Base-by-base conservation (phyloP, 2,329 filamentous ascomycete genomes). In the Fusarium scirpi region DNA sequence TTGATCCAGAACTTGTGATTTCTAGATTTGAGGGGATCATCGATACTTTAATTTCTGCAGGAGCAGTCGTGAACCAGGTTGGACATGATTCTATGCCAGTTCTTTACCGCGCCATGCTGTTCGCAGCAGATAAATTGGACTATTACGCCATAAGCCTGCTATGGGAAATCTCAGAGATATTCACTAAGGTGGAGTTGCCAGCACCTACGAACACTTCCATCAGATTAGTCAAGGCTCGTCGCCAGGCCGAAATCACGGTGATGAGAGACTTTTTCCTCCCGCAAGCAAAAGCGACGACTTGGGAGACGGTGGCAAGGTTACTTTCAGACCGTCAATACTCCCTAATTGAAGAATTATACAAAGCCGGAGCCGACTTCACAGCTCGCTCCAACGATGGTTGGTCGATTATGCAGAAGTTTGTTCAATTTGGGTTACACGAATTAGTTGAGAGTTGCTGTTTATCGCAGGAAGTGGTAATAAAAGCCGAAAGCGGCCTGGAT, bases 381-480 rank as follows among this genome's bases (percentile, higher is more conserved):
- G 20, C 44, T 34, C 7, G 9, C 6, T 25, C 55, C 53, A 20
- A 1, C 7, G 5, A 27, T 3, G 40, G 43, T 4, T 2, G 30
- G 10, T 45, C 65, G 6, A 30, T 67, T 6, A 47, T 73, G 16
- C 44, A 62, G 15, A 27, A 27, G 18, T 54, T 73, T 18, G 58
- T 38, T n/a, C 20, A 41, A 16, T 25, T 25, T 9, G 71, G 71
- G 5, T 61, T 69, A 22, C 41, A 67, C 11, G 20, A 62, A 10
- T n/a, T 73, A 18, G 20, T 73, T 4, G 62, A 58, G 27, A n/a
- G 43, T n/a, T 73, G 65, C 43, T 69, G 45, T 8, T 62, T 49
- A 15, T 15, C 45, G 8, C 54, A 68, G 7, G 69, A 69, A 24
- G 57, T 43, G 24, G 43, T 4, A 6, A 51, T 24, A n/a, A 24